Evolutionary conservation across 441 rosid species (phyloP), one percentile per base, ranked within the genome.

Genomic region (Bocquillonia castaneifolia): DNA sequence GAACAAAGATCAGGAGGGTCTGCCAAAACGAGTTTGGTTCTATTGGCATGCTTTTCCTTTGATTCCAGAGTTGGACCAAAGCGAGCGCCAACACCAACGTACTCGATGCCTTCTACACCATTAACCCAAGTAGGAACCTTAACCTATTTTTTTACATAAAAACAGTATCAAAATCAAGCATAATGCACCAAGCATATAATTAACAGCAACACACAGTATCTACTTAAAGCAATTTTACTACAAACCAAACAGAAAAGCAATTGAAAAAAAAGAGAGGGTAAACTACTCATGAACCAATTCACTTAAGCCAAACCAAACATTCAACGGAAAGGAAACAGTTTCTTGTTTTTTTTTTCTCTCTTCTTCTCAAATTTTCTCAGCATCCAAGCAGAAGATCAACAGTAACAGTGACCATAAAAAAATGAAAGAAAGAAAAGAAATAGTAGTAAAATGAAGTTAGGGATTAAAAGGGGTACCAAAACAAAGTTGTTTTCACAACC

Each of bases 41-140:
- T 88, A 71, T 84, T 79, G 25, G 99, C 98, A 66, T 87, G 87
- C 81, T 90, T 94, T 84, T 92, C 99, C 85, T 90, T 90, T 0
- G 97, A 83, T 37, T 88, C 97, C 62, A 94, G 85, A 28, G 89
- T 75, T 50, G 66, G 85, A 58, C 99, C 99, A 52, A 94, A 94
- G 74, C 99, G 87, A 72, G 99, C 99, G 31, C 99, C 98, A 17
- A 94, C 96, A 2, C 99, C 99, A 20, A 92, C 99, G 80, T 86
- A 94, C 83, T 94, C 99, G 1, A 65, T 84, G 58, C 81, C 74
- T 82, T 90, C 98, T 45, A 79, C 29, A 64, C 82, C 93, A 83
- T 87, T 68, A 72, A 94, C 75, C 97, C 92, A 94, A 22, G 98
- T 89, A 64, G 91, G 97, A 63, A 94, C 87, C 88, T 92, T 94